These are phyloP conservation scores for Cladorrhinum sp. DNA, from an alignment of 2,329 filamentous ascomycete species.

Conservation along the genomic window DNA sequence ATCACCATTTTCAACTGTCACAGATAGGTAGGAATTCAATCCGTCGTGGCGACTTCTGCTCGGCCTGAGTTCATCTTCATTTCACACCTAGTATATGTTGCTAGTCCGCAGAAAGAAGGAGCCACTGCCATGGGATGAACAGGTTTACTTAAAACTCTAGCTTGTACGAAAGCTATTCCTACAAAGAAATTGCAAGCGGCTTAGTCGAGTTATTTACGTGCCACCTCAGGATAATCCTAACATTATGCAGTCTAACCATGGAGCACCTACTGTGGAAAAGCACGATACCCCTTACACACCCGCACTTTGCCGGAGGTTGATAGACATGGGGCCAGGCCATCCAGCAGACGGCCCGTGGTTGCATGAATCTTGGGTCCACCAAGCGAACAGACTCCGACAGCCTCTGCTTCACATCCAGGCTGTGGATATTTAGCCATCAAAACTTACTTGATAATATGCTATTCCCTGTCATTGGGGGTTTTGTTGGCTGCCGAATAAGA, in stretches of 20 bases:
- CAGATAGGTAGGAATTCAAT: neutral
- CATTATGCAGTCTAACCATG: neutral
- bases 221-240: neutral
- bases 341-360: constrained; percentile 4
- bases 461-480: neutral
- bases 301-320: neutral
- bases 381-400: constrained; percentile 18
- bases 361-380: constrained; percentile 19
- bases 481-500: neutral
- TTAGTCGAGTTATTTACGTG: neutral
- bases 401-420: constrained; percentile 16
- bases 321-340: neutral
- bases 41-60: neutral
- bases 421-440: constrained; percentile 13
- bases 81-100: neutral
- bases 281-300: neutral
- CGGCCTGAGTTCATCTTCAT: neutral
- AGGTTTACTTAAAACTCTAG: no score
- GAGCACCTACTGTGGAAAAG: neutral
- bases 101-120: neutral
- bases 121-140: no score
- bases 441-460: neutral
- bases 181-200: no score
- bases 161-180: no score
- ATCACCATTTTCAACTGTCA: neutral